Evolutionary conservation across 352 stramenopile species (phyloP).

Genomic region (Globisporangium polare): DNA sequence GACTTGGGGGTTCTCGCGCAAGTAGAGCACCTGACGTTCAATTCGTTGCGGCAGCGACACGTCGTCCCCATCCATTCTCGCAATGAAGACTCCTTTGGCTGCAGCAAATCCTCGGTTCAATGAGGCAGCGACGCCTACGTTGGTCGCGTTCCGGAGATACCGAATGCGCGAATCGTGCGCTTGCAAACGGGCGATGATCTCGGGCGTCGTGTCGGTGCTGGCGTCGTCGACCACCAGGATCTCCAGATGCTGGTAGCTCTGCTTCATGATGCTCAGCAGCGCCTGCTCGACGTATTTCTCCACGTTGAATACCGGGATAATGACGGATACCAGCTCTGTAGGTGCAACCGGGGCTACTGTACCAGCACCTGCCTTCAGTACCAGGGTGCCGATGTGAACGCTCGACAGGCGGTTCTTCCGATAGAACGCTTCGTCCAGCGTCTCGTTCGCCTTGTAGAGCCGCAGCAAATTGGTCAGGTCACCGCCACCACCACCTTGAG

Average conservation of each 20-base stretch:
- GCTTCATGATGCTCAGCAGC: slow-evolving; percentile 35
- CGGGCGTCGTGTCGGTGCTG: slow-evolving; percentile 37
- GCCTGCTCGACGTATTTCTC: slow-evolving; percentile 35
- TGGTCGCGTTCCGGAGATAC: slow-evolving; percentile 38
- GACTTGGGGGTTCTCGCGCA: slow-evolving; percentile 33
- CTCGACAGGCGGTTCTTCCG: slow-evolving; percentile 45
- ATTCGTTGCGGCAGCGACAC: slow-evolving; percentile 55
- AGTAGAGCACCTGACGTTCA: slow-evolving; percentile 40
- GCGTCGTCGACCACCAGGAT: slow-evolving; percentile 74
- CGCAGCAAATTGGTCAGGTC: slow-evolving; percentile 28
- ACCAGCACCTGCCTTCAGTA: slow-evolving; percentile 19
- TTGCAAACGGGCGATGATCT: slow-evolving; percentile 46
- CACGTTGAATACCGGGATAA: slow-evolving; percentile 76
- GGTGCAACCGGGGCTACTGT: neutral
- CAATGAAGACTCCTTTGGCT: slow-evolving; percentile 48
- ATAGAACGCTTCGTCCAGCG: slow-evolving; percentile 60
- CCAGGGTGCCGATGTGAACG: slow-evolving; percentile 79
- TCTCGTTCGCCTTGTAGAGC: slow-evolving; percentile 29
- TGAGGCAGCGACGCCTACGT: slow-evolving; percentile 54
- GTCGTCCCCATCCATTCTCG: slow-evolving; percentile 87
- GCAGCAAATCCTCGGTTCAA: slow-evolving; percentile 67
- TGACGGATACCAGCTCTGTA: slow-evolving; percentile 41
- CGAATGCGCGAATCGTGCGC: slow-evolving; percentile 28
- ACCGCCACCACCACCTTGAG: slow-evolving; percentile 16
- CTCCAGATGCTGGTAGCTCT: slow-evolving; percentile 47